A percentile compares a stretch with the other conserved stretches of the same genome.
Evolutionary conservation across 208 protist species (phyloP).

Genomic region (Porcisia hertigi): DNA sequence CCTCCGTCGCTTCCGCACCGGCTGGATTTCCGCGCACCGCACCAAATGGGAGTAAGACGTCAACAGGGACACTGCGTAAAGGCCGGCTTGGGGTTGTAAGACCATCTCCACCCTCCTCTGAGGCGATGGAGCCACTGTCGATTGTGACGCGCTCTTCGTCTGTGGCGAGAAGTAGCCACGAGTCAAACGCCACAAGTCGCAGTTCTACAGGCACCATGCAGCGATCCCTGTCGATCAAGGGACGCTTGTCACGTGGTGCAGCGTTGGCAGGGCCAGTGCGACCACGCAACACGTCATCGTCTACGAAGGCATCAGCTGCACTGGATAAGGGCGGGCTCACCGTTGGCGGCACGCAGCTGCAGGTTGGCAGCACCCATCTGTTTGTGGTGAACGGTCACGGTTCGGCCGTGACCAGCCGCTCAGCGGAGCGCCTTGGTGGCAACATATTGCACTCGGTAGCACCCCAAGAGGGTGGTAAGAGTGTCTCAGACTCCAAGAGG

Average conservation of each 20-base stretch:
- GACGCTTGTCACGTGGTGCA: slow-evolving; percentile 20
- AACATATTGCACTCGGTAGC: neutral
- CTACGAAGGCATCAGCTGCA: neutral
- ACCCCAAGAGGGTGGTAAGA: neutral
- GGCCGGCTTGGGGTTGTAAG: slow-evolving; percentile 35
- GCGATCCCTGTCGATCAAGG: slow-evolving; percentile 7
- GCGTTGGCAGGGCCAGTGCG: slow-evolving; percentile 11
- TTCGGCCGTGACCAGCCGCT: slow-evolving; percentile 7
- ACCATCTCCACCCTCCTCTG: neutral
- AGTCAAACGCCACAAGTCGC: slow-evolving; percentile 5
- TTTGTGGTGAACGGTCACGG: slow-evolving; percentile 10
- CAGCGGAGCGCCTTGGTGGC: slow-evolving; percentile 14
- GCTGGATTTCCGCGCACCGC: slow-evolving; percentile 37
- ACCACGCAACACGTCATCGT: neutral
- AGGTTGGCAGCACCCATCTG: slow-evolving; percentile 1
- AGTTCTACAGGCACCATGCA: slow-evolving; percentile 8
- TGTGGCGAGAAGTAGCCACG: slow-evolving; percentile 5
- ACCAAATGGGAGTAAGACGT: slow-evolving; percentile 38
- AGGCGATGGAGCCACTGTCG: neutral
- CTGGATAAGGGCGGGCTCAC: slow-evolving; percentile 5
- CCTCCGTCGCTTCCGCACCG: slow-evolving; percentile 41
- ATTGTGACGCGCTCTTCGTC: slow-evolving; percentile 6
- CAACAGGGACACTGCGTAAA: slow-evolving; percentile 37
- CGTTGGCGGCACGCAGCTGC: slow-evolving; percentile 25
- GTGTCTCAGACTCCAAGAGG: neutral